Percentiles rank a stretch among this genome's conserved stretches.
Conservation (phyloP, 202 grass and related monocot genomes). For the Miscanthus sacchariflorus region DNA sequence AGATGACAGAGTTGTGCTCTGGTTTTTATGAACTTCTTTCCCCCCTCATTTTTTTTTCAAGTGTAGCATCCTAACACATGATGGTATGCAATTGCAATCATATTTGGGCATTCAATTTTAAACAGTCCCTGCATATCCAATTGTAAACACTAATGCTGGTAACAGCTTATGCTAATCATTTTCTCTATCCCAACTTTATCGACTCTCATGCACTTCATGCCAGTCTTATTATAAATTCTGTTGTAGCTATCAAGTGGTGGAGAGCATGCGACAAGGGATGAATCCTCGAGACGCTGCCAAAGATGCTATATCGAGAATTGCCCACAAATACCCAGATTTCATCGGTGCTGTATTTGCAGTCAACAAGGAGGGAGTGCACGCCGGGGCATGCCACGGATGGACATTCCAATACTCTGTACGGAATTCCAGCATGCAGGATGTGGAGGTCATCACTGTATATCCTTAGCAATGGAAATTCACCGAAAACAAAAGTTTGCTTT, state of each 20-base stretch:
- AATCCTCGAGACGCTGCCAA: conserved; percentile 65
- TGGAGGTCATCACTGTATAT: conserved; percentile 73
- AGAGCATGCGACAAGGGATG: conserved; percentile 95
- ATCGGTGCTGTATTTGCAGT: conserved; percentile 80
- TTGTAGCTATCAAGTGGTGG: conserved; percentile 88
- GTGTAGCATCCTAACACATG: too few species aligned
- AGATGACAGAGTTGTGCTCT: too few species aligned
- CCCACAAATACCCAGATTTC: conserved; percentile 75
- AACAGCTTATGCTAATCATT: neutral
- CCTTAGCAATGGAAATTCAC: conserved; percentile 43
- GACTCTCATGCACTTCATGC: neutral
- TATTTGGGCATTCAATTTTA: too few species aligned
- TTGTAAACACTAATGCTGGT: neutral
- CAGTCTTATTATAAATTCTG: neutral
- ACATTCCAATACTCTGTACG: conserved; percentile 88
- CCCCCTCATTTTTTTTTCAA: too few species aligned
- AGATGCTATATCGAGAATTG: conserved; percentile 87
- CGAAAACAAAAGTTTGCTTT: conserved; percentile 19
- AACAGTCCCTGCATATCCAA: neutral
- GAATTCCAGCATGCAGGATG: conserved; percentile 75
- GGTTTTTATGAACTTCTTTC: too few species aligned
- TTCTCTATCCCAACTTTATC: neutral
- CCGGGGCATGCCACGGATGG: conserved; percentile 83
- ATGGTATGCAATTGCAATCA: too few species aligned
- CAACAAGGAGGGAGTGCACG: conserved; percentile 66